Percentiles rank a stretch among this genome's conserved stretches.
Conservation (phyloP, 257 asterid genomes). For the Jacaranda mimosifolia region DNA sequence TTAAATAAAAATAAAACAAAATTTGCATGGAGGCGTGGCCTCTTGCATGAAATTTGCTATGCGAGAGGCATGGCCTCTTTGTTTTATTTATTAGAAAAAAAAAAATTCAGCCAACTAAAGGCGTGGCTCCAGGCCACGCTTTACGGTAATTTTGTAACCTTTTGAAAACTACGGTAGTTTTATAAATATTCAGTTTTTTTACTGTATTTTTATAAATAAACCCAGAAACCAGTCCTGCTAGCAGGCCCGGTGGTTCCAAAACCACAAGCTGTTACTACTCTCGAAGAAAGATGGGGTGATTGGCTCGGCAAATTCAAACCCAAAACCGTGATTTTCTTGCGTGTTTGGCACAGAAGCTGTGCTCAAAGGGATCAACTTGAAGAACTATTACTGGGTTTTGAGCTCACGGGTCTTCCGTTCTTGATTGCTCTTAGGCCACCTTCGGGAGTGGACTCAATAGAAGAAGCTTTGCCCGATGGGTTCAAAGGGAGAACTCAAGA, state of each 20-base stretch:
- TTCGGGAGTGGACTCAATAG: constrained; percentile 34
- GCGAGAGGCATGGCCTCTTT: no score
- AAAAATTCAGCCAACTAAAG: no score
- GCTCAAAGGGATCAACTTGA: constrained; percentile 43
- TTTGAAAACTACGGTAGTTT: no score
- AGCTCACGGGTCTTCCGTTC: constrained; percentile 50
- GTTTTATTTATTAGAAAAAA: no score
- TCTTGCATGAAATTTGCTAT: no score
- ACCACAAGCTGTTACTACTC: neutral
- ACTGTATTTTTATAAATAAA: no score
- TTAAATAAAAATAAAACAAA: no score
- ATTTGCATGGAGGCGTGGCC: no score
- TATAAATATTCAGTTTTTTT: no score
- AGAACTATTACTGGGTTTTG: constrained; percentile 45
- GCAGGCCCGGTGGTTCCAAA: constrained; percentile 49
- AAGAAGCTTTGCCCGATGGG: constrained; percentile 51
- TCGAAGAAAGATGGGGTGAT: constrained; percentile 35
- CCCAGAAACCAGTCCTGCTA: constrained; percentile 43
- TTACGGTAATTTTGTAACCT: no score
- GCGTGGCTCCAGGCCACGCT: no score
- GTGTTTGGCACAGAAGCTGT: constrained; percentile 58
- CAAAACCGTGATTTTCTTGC: constrained; percentile 49
- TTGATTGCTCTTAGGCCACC: constrained; percentile 49
- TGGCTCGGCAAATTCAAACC: constrained; percentile 44
- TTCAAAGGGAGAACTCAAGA: constrained; percentile 33